These are phyloP conservation scores for Phlyctochytrium bullatum DNA, from an alignment of 192 early-diverging fungal genomes.

Conservation along the genomic window DNA sequence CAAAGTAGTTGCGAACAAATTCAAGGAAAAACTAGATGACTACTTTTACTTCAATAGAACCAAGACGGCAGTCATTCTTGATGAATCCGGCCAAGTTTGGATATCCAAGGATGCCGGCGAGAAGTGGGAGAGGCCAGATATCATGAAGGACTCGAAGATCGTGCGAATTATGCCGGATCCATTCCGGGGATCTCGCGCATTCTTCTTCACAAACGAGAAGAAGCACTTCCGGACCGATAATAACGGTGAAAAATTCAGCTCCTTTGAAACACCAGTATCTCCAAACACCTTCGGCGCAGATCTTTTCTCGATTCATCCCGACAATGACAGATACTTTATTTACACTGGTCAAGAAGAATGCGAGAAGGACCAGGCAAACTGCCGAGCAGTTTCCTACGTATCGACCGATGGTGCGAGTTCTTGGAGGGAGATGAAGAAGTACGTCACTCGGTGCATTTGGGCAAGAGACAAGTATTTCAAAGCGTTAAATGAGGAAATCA, in stretches of 20 bases:
- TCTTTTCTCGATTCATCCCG: constrained; percentile 52
- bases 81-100: constrained; percentile 12
- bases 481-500: constrained; percentile 65
- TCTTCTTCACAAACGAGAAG: constrained; percentile 20
- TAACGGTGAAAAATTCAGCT: constrained; percentile 19
- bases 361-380: constrained; percentile 33
- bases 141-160: constrained; percentile 20
- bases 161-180: constrained; percentile 29
- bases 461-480: constrained; percentile 54
- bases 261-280: constrained; percentile 13
- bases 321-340: constrained; percentile 77
- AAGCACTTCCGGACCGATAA: constrained; percentile 24
- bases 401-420: constrained; percentile 60
- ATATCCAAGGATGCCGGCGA: constrained; percentile 33
- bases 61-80: constrained; percentile 26
- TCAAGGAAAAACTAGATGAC: constrained; percentile 21
- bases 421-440: constrained; percentile 71
- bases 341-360: constrained; percentile 41
- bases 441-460: constrained; percentile 78
- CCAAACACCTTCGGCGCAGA: constrained; percentile 14
- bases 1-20: constrained; percentile 7
- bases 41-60: constrained; percentile 50
- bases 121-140: constrained; percentile 25
- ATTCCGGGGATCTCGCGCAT: constrained; percentile 29
- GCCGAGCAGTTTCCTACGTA: constrained; percentile 67